Evolutionary conservation across 148 eudicot species (phyloP), one percentile per base, ranked within the genome.

Genomic region (Agrostemma githago): DNA sequence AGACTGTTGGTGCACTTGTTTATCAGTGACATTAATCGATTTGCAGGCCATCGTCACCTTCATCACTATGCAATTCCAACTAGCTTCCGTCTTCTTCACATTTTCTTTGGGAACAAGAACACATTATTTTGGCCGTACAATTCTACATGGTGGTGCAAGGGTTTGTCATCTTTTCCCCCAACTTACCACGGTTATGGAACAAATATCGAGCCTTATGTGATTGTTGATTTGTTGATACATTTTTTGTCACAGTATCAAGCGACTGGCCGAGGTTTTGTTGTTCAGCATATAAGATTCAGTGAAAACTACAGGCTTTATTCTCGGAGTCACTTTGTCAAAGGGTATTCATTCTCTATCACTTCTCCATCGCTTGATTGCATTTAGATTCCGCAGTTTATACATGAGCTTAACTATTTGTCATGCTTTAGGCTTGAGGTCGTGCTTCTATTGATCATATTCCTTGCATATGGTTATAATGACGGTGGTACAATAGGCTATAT

Each of bases 231-330:
- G 38, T 34, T 59, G 16, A 66, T 54, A 78, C 66, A 70, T 54
- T 56, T 26, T 77, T 48, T 74, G 81, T 43, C 26, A 72, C 90
- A 96, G 99, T 92, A 96, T 87, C 97, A 90, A 80, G 99, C 94
- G 65, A 96, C 99, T 48, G 99, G 99, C 43, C 85, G 99, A 77
- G 99, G 99, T 62, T 96, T 96, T 83, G 99, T 96, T 64, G 99
- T 96, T 68, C 88, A 89, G 43, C 99, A 96, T 83, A 96, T 96
- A 40, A 96, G 82, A 84, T 96, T 96, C 82, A 82, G 92, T 42
- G 99, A 96, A 87, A 96, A 96, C 81, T 96, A 96, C 87, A 83
- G 99, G 89, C 96, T 96, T 44, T 96, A 92, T 80, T 86, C 99
- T 43, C 96, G 99, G 81, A 96, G 99, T 80, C 99, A 96, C 84